Base-by-base conservation (phyloP, 2,329 filamentous ascomycete species). In the Talaromyces funiculosus region DNA sequence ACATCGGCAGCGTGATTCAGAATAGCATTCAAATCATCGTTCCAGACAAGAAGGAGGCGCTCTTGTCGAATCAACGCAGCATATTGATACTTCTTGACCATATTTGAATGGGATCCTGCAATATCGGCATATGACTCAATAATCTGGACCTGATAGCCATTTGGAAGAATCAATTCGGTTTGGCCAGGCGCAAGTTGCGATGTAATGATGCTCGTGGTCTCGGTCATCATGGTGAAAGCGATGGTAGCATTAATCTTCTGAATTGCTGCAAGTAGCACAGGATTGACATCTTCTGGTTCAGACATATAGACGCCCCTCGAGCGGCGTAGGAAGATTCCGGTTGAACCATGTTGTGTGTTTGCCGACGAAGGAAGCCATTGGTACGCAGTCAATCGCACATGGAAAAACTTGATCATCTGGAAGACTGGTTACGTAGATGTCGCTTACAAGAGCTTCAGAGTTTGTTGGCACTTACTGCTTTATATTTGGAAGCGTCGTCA, bases 221-320 rank as follows among this genome's bases (percentile, higher is more conserved):
- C 74, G 1, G 78, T 78, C 9, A 75, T 76, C 77, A 82, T 80
- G 9, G 80, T 82, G 61, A 81, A 73, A 14, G 78, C 79, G 35
- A 81, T 78, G 16, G 73, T 71, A 20, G 78, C 72, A 63, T 81
- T 80, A 59, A 82, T 72, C 56, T 73, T 74, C 57, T 75, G 73
- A 6, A 80, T 75, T 7, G 79, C 77, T 3, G 67, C 73, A 10
- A 79, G 65, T 8, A 82, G 70, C 9, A 72, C 64, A 16, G 70
- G 70, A 54, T 76, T 69, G 10, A 79, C 61, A 4, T 69, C 66
- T 24, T 75, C 68, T 0, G 80, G 80, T 45, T 77, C 74, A 14
- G 74, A 72, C 29, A 77, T 70, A 62, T 80, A 80, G 31, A 70
- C 68, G 54, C 76, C 77, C 42, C 75, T 69, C n/a, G 73, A 71